Evolutionary conservation across 345 rosid species (phyloP).

Genomic region (Gossypium sturtianum): DNA sequence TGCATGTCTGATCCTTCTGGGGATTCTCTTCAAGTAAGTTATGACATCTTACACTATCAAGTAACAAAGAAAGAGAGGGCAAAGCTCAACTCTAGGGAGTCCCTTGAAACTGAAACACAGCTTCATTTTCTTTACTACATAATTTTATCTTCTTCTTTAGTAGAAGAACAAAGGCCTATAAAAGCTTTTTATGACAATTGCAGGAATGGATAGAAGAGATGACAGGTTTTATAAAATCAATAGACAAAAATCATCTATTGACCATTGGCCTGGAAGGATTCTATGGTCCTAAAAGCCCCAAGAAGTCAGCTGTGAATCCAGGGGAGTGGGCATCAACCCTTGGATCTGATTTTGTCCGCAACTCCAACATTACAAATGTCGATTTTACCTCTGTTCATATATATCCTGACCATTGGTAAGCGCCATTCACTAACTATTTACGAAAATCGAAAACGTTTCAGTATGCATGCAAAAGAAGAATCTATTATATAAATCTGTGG

Average conservation of each 20-base stretch:
- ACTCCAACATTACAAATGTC: slow-evolving; percentile 47
- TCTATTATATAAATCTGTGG: background rate
- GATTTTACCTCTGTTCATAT: slow-evolving; percentile 91
- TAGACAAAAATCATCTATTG: slow-evolving; percentile 77
- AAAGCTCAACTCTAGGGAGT: too few species aligned
- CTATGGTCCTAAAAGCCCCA: slow-evolving; percentile 79
- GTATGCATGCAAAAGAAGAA: background rate
- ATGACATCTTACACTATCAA: background rate
- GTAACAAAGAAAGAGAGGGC: background rate
- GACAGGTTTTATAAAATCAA: slow-evolving; percentile 73
- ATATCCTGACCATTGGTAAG: slow-evolving; percentile 94
- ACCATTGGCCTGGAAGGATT: slow-evolving; percentile 95
- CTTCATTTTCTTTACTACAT: too few species aligned
- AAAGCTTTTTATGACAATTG: slow-evolving; percentile 15
- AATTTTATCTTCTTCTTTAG: too few species aligned
- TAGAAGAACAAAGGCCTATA: too few species aligned
- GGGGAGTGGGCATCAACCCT: slow-evolving; percentile 70
- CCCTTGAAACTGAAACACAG: too few species aligned
- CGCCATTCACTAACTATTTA: background rate
- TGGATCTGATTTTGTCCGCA: slow-evolving; percentile 86
- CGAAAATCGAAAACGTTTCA: background rate
- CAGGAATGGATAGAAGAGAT: slow-evolving; percentile 90
- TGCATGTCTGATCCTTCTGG: slow-evolving; percentile 91
- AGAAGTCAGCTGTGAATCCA: slow-evolving; percentile 68
- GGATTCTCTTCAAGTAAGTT: slow-evolving; percentile 81